Percentiles rank a stretch among this genome's conserved stretches.
Conservation (phyloP, 352 stramenopile genomes). For the Globisporangium middletonii region DNA sequence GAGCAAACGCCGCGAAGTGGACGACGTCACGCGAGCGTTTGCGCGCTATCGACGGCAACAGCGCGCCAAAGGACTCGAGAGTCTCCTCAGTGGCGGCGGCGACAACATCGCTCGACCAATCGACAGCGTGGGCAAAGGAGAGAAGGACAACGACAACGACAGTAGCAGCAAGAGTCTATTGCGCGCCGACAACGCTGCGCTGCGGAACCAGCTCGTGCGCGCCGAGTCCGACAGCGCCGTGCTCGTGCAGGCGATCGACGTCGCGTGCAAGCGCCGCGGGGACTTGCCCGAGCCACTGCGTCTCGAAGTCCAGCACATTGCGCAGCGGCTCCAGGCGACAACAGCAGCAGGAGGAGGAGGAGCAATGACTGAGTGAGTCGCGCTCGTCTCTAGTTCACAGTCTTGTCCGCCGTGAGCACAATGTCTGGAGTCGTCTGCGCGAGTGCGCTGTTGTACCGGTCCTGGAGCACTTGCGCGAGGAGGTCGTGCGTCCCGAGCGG, state of each 20-base stretch:
- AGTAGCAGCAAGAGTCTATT: conserved; percentile 24
- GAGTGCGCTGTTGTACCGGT: conserved; percentile 46
- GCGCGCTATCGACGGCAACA: conserved; percentile 22
- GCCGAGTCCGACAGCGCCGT: conserved; percentile 56
- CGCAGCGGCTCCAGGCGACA: conserved; percentile 25
- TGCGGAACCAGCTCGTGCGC: conserved; percentile 59
- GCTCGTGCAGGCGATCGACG: conserved; percentile 56
- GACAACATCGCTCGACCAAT: background rate
- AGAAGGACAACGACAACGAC: background rate
- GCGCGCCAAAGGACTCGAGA: conserved; percentile 30
- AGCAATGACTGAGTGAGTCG: too few relatives aligned
- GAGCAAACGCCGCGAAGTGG: conserved; percentile 25
- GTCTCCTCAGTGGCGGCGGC: conserved; percentile 13
- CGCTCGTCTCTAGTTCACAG: background rate
- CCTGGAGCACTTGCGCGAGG: conserved; percentile 54
- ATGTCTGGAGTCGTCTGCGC: conserved; percentile 20
- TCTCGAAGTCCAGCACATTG: conserved; percentile 50
- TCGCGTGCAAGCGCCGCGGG: conserved; percentile 46
- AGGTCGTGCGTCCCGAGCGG: conserved; percentile 59
- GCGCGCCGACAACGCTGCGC: conserved; percentile 33
- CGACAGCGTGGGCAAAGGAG: background rate
- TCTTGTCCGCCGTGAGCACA: conserved; percentile 7
- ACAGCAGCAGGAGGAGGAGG: background rate
- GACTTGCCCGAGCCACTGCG: conserved; percentile 46
- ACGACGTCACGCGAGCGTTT: conserved; percentile 22